phyloP scores from a whole-genome alignment of 2,329 filamentous ascomycete genomes.

The Colletotrichum phormii region DNA sequence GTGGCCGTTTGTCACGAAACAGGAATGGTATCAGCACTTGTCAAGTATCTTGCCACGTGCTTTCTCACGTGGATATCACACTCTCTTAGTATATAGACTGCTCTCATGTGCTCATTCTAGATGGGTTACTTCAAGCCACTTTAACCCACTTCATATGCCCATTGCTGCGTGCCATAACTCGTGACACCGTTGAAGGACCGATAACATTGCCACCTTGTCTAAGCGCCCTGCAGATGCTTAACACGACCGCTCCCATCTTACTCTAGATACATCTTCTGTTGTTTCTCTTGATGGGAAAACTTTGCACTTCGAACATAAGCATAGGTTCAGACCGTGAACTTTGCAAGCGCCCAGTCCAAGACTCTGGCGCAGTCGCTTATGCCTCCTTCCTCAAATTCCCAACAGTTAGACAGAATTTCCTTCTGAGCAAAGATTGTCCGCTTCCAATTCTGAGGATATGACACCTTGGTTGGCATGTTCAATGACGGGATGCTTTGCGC shows the following conservation, averaged over 20 bases:
- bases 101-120: no score
- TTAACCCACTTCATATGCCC: no score
- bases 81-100: no score
- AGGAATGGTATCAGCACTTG: no score
- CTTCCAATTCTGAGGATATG: constrained; percentile 27
- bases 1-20: no score
- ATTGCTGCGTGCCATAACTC: no score
- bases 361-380: constrained; percentile 31
- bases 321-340: constrained; percentile 2
- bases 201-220: neutral
- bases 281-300: neutral
- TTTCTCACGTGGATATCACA: no score
- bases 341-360: constrained; percentile 32
- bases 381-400: constrained; percentile 33
- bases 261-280: neutral
- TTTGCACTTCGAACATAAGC: neutral
- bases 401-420: constrained; percentile 26
- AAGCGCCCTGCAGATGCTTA: neutral
- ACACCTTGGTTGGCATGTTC: constrained; percentile 25
- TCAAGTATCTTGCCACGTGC: no score
- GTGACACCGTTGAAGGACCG: neutral
- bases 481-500: constrained; percentile 27
- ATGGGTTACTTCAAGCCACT: no score
- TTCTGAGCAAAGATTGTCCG: constrained; percentile 22
- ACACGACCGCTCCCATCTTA: neutral